These are phyloP conservation scores for Amanita muscaria DNA, from an alignment of 768 basidiomycete species.

Conservation along the genomic window DNA sequence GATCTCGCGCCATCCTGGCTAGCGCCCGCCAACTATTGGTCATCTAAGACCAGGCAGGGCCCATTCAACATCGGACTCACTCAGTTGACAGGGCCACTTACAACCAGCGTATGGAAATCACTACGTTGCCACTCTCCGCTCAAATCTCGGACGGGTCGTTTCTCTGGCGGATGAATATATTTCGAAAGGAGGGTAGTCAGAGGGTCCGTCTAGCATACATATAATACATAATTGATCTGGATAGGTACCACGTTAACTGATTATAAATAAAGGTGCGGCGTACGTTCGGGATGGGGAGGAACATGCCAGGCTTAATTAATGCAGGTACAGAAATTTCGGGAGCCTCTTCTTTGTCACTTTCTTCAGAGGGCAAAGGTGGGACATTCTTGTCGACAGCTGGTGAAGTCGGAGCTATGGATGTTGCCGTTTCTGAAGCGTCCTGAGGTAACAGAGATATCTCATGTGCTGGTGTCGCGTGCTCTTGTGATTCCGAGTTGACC, in stretches of 20 bases:
- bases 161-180: slow-evolving; percentile 73
- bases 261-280: slow-evolving; percentile 43
- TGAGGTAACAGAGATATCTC: slow-evolving; percentile 32
- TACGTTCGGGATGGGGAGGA: slow-evolving; percentile 86
- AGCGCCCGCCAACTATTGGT: slow-evolving; percentile 82
- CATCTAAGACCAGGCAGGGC: slow-evolving; percentile 43
- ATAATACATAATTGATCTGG: slow-evolving; percentile 38
- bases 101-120: slow-evolving; percentile 75
- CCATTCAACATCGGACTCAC: background rate
- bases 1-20: slow-evolving; percentile 78
- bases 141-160: slow-evolving; percentile 63
- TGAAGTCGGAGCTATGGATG: slow-evolving; percentile 11
- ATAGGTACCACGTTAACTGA: slow-evolving; percentile 56
- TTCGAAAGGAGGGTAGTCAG: slow-evolving; percentile 74
- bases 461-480: slow-evolving; percentile 27
- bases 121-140: slow-evolving; percentile 64
- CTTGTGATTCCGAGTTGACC: slow-evolving; percentile 22
- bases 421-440: slow-evolving; percentile 13
- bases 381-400: slow-evolving; percentile 47
- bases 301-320: slow-evolving; percentile 68
- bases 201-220: slow-evolving; percentile 68
- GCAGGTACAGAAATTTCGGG: slow-evolving; percentile 61
- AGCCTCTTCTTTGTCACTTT: slow-evolving; percentile 38
- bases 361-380: slow-evolving; percentile 36
- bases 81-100: slow-evolving; percentile 32